Base-by-base conservation (phyloP, 495 filamentous ascomycete species). In the Podospora anserina region DNA sequence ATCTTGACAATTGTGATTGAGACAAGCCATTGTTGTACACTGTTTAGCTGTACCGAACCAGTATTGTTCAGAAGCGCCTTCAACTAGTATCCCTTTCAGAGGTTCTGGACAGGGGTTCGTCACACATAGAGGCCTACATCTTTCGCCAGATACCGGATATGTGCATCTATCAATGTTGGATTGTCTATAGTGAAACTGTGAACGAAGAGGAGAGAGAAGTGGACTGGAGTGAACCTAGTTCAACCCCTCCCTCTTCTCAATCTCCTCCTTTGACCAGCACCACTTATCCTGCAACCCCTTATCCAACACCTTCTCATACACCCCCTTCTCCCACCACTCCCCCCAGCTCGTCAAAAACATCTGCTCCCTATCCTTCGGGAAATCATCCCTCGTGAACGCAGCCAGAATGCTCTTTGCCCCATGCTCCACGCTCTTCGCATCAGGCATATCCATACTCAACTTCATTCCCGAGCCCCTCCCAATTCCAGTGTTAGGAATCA, bases 261-360 rank as follows among this genome's bases (percentile, higher is more conserved):
- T 77, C 32, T 76, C 68, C n/a, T 81, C 78, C 66, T 79, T 77
- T 61, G 75, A 73, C n/a, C 75, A 78, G 9, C 71, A 78, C 80
- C 80, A 84, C 63, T 79, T 81, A 18, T 83, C 79, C 71, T 84
- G 82, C 28, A 83, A 74, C 13, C 53, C 64, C 67, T 77, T 77
- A 65, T 84, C 78, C 2, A 83, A 76, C 3, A 72, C 70, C 5
- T 71, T 69, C 19, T 59, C 65, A 20, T 77, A 78, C 18, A 79
- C 72, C n/a, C 82, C 78, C 67, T 80, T 82, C 2, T 63, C 19
- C 81, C 82, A 84, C 79, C 80, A 84, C 70, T 84, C 81, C 19
- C 82, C 82, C 81, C 80, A 83, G 60, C 78, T 81, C 0, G 81
- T 82, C 19, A 84, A 64, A 70, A 83, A 83, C 53, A 84, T 79